A percentile compares a stretch with the other conserved stretches of the same genome.
Evolutionary conservation across 1,139 yeast species (phyloP).

Genomic region (Groenewaldozyma sp.): DNA sequence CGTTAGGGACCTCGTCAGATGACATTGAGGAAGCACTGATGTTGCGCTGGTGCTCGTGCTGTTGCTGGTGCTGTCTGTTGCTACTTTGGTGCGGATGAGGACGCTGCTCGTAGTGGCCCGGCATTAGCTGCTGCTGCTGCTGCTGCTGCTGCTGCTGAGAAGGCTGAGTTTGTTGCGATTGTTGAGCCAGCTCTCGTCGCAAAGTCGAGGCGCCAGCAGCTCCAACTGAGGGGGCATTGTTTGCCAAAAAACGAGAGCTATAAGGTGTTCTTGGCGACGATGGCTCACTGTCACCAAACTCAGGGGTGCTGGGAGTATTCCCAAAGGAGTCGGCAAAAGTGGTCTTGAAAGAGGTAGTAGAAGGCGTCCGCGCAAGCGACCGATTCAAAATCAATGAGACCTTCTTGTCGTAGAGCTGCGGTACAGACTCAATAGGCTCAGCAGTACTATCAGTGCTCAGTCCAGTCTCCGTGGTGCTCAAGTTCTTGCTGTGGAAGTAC

Average conservation of each 20-base stretch:
- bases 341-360: constrained; percentile 67
- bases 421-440: constrained; percentile 58
- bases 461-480: constrained; percentile 34
- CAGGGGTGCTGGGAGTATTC: constrained; percentile 14
- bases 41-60: neutral
- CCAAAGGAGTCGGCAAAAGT: constrained; percentile 42
- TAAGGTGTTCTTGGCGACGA: constrained; percentile 6
- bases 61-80: too few species aligned
- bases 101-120: too few species aligned
- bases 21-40: neutral
- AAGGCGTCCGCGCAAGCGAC: constrained; percentile 66
- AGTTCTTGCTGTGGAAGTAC: constrained; percentile 21
- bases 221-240: neutral
- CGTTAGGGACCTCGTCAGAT: constrained; percentile 1
- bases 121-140: too few species aligned
- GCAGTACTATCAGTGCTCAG: constrained; percentile 33
- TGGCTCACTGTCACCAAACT: constrained; percentile 6
- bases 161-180: too few species aligned
- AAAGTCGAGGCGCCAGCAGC: constrained; percentile 7
- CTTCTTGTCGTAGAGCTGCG: constrained; percentile 70
- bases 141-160: too few species aligned
- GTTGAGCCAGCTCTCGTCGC: constrained; percentile 15
- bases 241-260: neutral
- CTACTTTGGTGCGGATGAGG: too few species aligned
- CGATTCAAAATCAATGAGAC: constrained; percentile 67